A percentile compares a stretch with the other conserved stretches of the same genome.
phyloP scores from a whole-genome alignment of 768 basidiomycete species.

The Mrakia gelida region DNA sequence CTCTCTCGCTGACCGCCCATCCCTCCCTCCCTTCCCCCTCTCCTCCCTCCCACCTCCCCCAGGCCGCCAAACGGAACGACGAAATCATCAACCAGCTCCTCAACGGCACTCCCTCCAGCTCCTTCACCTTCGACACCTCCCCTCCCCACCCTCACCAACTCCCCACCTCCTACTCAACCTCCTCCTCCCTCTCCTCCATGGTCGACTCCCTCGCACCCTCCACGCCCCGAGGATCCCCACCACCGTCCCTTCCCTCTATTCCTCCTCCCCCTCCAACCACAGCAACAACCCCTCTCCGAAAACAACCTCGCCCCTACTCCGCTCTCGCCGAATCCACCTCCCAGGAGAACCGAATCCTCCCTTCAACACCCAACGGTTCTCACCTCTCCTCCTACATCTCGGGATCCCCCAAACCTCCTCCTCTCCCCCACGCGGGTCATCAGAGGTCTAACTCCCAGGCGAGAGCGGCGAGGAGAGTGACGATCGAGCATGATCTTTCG shows the following conservation, averaged over 20 bases:
- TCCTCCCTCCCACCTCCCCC: neutral
- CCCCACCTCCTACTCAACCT: neutral
- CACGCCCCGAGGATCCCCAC: neutral
- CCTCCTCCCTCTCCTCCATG: neutral
- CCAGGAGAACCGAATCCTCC: neutral
- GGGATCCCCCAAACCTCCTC: slow-evolving; percentile 19
- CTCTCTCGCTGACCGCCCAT: neutral
- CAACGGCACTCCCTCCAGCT: neutral
- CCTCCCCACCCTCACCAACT: neutral
- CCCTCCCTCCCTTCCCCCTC: neutral
- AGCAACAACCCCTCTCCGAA: neutral
- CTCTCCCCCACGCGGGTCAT: slow-evolving; percentile 22
- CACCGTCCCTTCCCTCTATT: neutral
- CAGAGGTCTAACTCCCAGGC: slow-evolving; percentile 25
- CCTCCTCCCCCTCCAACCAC: neutral
- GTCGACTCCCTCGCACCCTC: slow-evolving; percentile 6
- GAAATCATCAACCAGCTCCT: slow-evolving; percentile 19
- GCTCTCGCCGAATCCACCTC: neutral
- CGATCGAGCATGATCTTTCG: slow-evolving; percentile 20
- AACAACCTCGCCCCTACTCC: too few species aligned
- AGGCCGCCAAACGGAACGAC: slow-evolving; percentile 14
- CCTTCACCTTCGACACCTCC: neutral
- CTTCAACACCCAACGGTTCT: neutral
- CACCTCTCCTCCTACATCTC: slow-evolving; percentile 11
- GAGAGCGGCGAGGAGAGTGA: slow-evolving; percentile 10